Base-by-base conservation (phyloP, 2,329 filamentous ascomycete genomes). In the Colletotrichum euphorbiae region DNA sequence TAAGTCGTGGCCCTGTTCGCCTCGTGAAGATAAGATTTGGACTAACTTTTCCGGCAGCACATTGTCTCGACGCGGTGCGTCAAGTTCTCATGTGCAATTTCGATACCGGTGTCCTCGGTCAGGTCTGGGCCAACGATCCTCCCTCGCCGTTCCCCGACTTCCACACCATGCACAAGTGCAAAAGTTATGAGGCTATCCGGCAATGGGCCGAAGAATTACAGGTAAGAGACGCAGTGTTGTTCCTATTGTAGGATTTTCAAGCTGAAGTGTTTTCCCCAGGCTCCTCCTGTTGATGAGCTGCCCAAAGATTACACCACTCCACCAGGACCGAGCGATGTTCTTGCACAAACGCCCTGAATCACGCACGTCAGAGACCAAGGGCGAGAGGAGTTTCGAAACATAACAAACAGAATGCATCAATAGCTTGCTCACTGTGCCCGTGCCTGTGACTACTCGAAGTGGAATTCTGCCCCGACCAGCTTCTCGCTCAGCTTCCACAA, bases 81-180 rank as follows among this genome's bases (percentile, higher is more conserved):
- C 88, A 90, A 73, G 85, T 88, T 15, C 80, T 90, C 13, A 90
- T 90, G 86, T 90, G 88, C 75, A 86, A 84, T 31, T 80, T 85
- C 19, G 89, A 90, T 71, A 84, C 87, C 3, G 87, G 83, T 1
- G 82, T 90, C 0, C 79, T 90, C 0, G 87, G 87, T 12, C 87
- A 90, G 71, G 82, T 90, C 6, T 90, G 88, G 88, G 83, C 83
- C 38, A 79, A 86, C 24, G 74, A 76, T 3, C 72, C 79, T 1
- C 81, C 83, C 0, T 76, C 79, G 48, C 80, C 86, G 0, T 89
- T 88, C 70, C 86, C 88, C 2, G 87, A 90, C 74, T 90, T 90
- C 76, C 87, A 88, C 72, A 89, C 87, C 0, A 79, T 80, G 63
- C 89, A 90, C 73, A 80, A 79, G 54, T 90, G 88, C 75, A 83